phyloP scores from a whole-genome alignment of 2,329 filamentous ascomycete genomes.

The Penicillium sp. region DNA sequence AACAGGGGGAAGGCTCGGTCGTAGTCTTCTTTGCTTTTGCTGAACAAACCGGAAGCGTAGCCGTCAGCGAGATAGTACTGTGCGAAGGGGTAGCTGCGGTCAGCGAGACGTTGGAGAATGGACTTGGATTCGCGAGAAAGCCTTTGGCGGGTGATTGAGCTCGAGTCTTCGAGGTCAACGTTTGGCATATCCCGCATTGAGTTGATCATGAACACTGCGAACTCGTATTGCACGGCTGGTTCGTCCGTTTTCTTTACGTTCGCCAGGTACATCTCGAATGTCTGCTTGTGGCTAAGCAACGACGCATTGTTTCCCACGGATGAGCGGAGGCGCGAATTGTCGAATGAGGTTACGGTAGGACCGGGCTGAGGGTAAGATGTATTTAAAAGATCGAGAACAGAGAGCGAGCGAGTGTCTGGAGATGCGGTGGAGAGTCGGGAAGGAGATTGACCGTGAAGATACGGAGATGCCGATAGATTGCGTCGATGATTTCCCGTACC shows the following conservation, averaged over 20 bases:
- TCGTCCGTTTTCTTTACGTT: conserved; percentile 98
- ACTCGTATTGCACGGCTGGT: conserved; percentile 87
- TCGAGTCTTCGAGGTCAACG: conserved; percentile 38
- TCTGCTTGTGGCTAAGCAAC: conserved; percentile 85
- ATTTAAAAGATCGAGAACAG: conserved; percentile 62
- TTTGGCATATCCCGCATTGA: conserved; percentile 76
- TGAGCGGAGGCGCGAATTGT: conserved; percentile 76
- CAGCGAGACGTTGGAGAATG: conserved; percentile 82
- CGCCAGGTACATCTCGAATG: conserved; percentile 92
- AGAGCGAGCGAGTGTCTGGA: conserved; percentile 57
- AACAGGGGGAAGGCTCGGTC: conserved; percentile 91
- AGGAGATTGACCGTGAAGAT: conserved; percentile 47
- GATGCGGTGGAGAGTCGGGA: conserved; percentile 52
- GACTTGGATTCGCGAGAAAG: conserved; percentile 82
- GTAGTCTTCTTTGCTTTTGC: conserved; percentile 88
- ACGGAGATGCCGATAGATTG: conserved; percentile 53
- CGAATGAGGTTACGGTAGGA: conserved; percentile 63
- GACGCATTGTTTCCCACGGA: conserved; percentile 87
- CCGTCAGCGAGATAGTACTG: conserved; percentile 97
- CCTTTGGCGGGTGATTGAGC: conserved; percentile 56
- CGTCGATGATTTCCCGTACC: conserved; percentile 59
- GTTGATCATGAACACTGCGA: conserved; percentile 90
- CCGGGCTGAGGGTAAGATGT: conserved; percentile 77
- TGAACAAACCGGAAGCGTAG: conserved; percentile 90
- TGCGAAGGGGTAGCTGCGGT: conserved; percentile 89